Evolutionary conservation across 2,329 filamentous ascomycete genomes (phyloP).

Genomic region (Penicillium decumbens): DNA sequence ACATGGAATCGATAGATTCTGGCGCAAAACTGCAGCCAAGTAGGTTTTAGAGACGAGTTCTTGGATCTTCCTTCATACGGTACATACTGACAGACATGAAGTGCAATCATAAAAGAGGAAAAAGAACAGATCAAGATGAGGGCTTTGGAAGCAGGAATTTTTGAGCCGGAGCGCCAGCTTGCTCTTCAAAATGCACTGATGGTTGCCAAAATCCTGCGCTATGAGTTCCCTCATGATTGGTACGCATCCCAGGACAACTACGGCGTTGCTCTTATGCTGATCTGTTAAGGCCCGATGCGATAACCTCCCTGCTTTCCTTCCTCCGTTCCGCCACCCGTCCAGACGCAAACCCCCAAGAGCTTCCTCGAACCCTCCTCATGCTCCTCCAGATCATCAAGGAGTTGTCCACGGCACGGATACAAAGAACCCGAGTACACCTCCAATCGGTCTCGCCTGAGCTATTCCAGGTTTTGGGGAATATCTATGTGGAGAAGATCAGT

Average conservation of each 20-base stretch:
- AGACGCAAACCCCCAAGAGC: slow-evolving; percentile 58
- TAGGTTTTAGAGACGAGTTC: slow-evolving; percentile 32
- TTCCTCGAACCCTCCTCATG: slow-evolving; percentile 69
- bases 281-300: slow-evolving; percentile 43
- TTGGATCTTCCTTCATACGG: neutral
- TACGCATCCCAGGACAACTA: slow-evolving; percentile 21
- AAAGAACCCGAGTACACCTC: slow-evolving; percentile 68
- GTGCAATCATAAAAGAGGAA: slow-evolving; percentile 62
- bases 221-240: slow-evolving; percentile 89
- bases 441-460: slow-evolving; percentile 77
- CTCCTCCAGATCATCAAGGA: slow-evolving; percentile 88
- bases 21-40: slow-evolving; percentile 74
- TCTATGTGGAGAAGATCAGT: slow-evolving; percentile 70
- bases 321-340: slow-evolving; percentile 55
- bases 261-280: slow-evolving; percentile 5
- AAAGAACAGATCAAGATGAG: slow-evolving; percentile 71
- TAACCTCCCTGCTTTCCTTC: slow-evolving; percentile 55
- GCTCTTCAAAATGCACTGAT: slow-evolving; percentile 85
- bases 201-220: slow-evolving; percentile 78
- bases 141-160: slow-evolving; percentile 69
- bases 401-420: slow-evolving; percentile 71
- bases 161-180: slow-evolving; percentile 69
- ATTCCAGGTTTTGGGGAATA: slow-evolving; percentile 69
- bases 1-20: slow-evolving; percentile 93
- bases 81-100: slow-evolving; percentile 27